These are phyloP conservation scores for Saccharomyces kudriavzevii DNA, from an alignment of 805 yeast genomes.

Conservation along the genomic window DNA sequence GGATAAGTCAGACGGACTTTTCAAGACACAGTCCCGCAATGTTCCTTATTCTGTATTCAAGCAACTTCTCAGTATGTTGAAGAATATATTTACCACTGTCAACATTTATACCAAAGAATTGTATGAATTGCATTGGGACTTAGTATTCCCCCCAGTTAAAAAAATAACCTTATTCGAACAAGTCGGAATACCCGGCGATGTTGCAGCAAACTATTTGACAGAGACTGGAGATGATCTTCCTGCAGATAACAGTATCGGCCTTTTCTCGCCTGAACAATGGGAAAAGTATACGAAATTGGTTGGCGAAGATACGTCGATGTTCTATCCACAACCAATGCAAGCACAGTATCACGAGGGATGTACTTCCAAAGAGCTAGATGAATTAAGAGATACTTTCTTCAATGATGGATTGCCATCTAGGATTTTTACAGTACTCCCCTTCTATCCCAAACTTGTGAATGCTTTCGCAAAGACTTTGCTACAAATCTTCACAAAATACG, in stretches of 20 bases:
- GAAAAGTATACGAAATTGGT: slow-evolving; percentile 9
- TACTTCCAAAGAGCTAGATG: slow-evolving; percentile 36
- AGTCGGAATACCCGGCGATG: slow-evolving; percentile 27
- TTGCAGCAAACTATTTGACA: slow-evolving; percentile 26
- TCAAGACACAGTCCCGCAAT: slow-evolving; percentile 21
- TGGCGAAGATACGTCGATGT: slow-evolving; percentile 1
- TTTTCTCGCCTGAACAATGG: slow-evolving; percentile 30
- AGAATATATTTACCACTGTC: slow-evolving; percentile 34
- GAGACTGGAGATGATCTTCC: slow-evolving; percentile 30
- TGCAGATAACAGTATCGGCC: slow-evolving; percentile 18
- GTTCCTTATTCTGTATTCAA: slow-evolving; percentile 37
- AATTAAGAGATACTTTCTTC: slow-evolving; percentile 32
- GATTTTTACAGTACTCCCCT: slow-evolving; percentile 37
- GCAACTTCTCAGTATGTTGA: slow-evolving; percentile 38
- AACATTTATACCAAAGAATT: slow-evolving; percentile 27
- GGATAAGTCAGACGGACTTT: slow-evolving; percentile 13
- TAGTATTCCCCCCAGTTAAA: slow-evolving; percentile 20
- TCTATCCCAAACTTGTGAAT: slow-evolving; percentile 34
- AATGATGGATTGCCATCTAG: slow-evolving; percentile 32
- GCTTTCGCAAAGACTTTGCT: slow-evolving; percentile 35
- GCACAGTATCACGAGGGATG: slow-evolving; percentile 34
- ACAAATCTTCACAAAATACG: slow-evolving; percentile 29
- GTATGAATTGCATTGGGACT: slow-evolving; percentile 26
- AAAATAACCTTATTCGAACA: slow-evolving; percentile 16
- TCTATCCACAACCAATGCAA: slow-evolving; percentile 25